Conservation (phyloP, 2,329 filamentous ascomycete genomes). For the Venturia carpophila region DNA sequence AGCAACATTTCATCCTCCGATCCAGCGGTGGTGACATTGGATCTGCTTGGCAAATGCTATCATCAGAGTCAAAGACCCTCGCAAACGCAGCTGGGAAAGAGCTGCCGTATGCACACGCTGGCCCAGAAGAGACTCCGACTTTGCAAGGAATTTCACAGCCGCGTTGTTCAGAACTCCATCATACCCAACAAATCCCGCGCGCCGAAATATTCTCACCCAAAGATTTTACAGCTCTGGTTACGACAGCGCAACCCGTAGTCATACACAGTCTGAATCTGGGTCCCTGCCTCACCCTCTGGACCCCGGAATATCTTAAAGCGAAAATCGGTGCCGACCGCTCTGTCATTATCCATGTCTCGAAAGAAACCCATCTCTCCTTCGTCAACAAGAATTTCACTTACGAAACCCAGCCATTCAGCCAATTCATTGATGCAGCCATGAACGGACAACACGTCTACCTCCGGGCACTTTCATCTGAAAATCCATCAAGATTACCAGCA, state of each 20-base stretch:
- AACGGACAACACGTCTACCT: conserved; percentile 62
- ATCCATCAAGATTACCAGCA: conserved; percentile 63
- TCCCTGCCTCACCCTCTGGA: conserved; percentile 60
- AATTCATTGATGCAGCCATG: conserved; percentile 56
- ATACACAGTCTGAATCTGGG: conserved; percentile 61
- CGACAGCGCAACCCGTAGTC: conserved; percentile 53
- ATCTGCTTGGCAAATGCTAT: background rate
- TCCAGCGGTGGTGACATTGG: background rate
- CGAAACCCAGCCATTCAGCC: conserved; percentile 56
- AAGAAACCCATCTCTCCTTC: conserved; percentile 65
- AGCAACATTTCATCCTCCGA: conserved; percentile 41
- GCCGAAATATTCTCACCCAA: background rate
- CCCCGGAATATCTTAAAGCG: conserved; percentile 55
- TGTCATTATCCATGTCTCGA: conserved; percentile 67
- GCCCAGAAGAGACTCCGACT: background rate
- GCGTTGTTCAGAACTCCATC: background rate
- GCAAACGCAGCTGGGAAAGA: background rate
- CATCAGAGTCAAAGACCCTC: background rate
- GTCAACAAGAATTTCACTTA: conserved; percentile 80
- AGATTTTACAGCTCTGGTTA: conserved; percentile 17
- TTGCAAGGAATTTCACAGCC: background rate
- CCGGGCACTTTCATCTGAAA: conserved; percentile 63
- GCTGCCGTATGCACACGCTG: background rate
- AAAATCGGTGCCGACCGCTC: conserved; percentile 36
- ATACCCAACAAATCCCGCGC: background rate